Conservation (phyloP, 2,329 filamentous ascomycete species). For the Coleophoma cylindrospora region DNA sequence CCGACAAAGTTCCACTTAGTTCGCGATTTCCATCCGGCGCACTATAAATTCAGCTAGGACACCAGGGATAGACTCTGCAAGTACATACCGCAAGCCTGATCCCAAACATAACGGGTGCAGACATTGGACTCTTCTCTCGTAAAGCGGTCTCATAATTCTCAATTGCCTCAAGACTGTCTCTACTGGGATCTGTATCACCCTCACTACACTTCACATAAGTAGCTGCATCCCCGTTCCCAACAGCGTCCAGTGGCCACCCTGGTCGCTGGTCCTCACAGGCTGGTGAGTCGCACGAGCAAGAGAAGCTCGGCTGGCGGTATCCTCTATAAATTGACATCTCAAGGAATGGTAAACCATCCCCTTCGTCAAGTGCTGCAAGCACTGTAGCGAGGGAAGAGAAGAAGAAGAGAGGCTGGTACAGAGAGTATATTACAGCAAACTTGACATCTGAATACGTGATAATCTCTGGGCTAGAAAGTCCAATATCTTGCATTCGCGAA, state of each 20-base stretch:
- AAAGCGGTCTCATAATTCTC: constrained; percentile 2
- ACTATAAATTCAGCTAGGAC: no score
- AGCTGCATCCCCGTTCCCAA: constrained; percentile 4
- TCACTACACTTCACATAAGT: constrained; percentile 10
- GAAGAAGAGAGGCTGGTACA: constrained; percentile 13
- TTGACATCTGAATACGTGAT: constrained; percentile 15
- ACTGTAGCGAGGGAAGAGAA: constrained; percentile 14
- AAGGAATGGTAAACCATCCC: constrained; percentile 34
- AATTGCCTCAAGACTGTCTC: constrained; percentile 5
- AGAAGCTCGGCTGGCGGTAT: constrained; percentile 27
- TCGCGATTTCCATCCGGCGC: no score
- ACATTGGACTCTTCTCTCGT: constrained; percentile 30
- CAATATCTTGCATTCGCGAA: not conserved
- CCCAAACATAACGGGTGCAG: constrained; percentile 34
- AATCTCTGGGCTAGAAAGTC: constrained; percentile 7
- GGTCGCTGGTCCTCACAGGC: not conserved
- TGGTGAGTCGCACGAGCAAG: constrained; percentile 12
- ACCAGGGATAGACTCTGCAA: not conserved
- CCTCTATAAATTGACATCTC: constrained; percentile 13
- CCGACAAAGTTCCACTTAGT: no score
- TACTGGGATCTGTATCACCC: constrained; percentile 2
- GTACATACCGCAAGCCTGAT: not conserved
- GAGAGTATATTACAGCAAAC: constrained; percentile 8
- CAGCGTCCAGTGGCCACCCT: not conserved
- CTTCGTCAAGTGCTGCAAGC: constrained; percentile 14